Evolutionary conservation across 129 eudicot genomes (phyloP).

Genomic region (Silybum marianum): DNA sequence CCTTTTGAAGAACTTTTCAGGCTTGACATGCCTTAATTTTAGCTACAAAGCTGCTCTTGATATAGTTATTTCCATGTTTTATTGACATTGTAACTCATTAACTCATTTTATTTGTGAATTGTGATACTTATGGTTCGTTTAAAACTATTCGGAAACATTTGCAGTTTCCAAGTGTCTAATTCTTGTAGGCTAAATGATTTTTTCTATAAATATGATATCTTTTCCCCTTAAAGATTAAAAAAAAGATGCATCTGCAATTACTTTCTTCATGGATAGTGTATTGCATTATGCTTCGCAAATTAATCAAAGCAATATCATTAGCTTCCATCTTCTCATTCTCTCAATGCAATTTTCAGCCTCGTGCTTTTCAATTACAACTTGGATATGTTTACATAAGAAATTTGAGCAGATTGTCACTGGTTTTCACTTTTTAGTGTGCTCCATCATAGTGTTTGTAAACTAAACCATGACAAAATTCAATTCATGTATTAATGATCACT

Average conservation of each 20-base stretch:
- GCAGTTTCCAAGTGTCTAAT: not conserved
- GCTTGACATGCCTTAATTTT: not conserved
- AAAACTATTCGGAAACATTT: not conserved
- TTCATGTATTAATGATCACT: conserved; percentile 4
- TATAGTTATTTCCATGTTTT: not conserved
- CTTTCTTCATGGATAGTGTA: conserved; percentile 5
- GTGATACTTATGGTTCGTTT: not conserved
- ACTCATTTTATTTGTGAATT: not conserved
- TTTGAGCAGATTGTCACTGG: not conserved
- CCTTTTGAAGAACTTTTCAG: conserved; percentile 1
- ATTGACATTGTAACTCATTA: not conserved
- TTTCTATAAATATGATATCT: conserved; percentile 1
- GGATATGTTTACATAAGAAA: not conserved
- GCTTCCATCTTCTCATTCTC: conserved; percentile 12
- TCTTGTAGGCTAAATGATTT: not conserved
- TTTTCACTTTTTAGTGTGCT: not conserved
- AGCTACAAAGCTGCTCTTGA: not conserved
- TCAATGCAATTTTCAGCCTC: not conserved
- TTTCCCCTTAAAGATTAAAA: not conserved
- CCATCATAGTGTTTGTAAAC: not conserved
- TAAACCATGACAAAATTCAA: not conserved
- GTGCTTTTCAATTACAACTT: not conserved
- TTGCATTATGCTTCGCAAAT: conserved; percentile 6
- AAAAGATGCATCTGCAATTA: not conserved
- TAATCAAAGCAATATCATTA: not conserved